phyloP scores from a whole-genome alignment of 306 rosid species.

The Corylus avellana region DNA sequence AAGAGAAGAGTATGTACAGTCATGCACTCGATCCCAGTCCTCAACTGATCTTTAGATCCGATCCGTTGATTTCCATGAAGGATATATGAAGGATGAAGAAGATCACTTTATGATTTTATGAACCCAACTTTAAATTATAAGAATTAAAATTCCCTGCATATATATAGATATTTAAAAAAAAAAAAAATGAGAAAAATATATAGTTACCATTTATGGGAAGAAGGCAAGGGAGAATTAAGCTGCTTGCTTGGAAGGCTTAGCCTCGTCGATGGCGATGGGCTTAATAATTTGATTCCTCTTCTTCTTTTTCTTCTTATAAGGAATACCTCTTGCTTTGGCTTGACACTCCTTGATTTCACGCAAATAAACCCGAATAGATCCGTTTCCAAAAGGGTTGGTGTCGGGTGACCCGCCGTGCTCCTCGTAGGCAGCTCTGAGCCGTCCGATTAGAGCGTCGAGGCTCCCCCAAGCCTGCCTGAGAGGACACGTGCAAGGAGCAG shows the following conservation, averaged over 20 bases:
- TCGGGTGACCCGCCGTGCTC: conserved; percentile 83
- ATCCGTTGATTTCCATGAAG: neutral
- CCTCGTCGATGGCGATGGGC: conserved; percentile 31
- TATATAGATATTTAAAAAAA: too few species aligned
- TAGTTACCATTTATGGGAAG: conserved; percentile 51
- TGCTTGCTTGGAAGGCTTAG: conserved; percentile 64
- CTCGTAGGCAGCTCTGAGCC: conserved; percentile 84
- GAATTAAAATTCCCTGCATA: too few species aligned
- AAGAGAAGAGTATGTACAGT: neutral
- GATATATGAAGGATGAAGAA: neutral
- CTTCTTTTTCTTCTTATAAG: conserved; percentile 85
- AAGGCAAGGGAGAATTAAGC: conserved; percentile 24
- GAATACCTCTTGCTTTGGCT: conserved; percentile 84
- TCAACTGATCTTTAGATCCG: neutral
- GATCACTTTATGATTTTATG: neutral
- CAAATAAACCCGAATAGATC: conserved; percentile 72
- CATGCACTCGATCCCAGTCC: too few species aligned
- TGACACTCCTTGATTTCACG: conserved; percentile 90
- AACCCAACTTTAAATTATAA: too few species aligned
- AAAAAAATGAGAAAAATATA: neutral
- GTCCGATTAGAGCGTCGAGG: conserved; percentile 85
- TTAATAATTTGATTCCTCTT: conserved; percentile 49
- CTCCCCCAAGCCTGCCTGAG: conserved; percentile 95
- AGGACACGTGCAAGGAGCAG: conserved; percentile 86
- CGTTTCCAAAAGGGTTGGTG: conserved; percentile 78